A percentile compares a stretch with the other conserved stretches of the same genome.
Evolutionary conservation across 257 asterid genomes (phyloP).

Genomic region (Fraxinus americana): DNA sequence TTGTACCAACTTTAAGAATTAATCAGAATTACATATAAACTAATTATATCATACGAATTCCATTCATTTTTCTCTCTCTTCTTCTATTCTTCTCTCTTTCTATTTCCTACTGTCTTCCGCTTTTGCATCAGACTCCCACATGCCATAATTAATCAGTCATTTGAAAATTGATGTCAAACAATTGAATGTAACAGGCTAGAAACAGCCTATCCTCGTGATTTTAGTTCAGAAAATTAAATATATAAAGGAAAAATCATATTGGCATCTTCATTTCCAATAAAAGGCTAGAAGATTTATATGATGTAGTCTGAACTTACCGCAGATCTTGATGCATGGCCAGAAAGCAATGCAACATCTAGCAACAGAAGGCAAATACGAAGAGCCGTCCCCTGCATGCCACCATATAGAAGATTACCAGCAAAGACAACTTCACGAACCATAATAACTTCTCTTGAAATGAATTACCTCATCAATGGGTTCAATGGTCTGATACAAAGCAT

Average conservation of each 20-base stretch:
- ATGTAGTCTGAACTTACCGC: slow-evolving; percentile 55
- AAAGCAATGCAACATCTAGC: slow-evolving; percentile 82
- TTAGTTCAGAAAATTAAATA: neutral
- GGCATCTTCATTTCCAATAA: too few species aligned
- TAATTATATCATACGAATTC: neutral
- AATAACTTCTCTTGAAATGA: neutral
- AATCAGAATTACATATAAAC: neutral
- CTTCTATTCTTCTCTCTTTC: too few species aligned
- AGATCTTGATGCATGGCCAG: slow-evolving; percentile 68
- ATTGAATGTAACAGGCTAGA: neutral
- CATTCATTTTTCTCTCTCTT: neutral
- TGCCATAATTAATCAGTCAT: neutral
- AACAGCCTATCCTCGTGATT: neutral
- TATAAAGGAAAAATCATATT: neutral
- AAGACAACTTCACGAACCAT: neutral
- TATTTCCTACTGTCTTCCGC: neutral
- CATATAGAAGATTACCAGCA: slow-evolving; percentile 25
- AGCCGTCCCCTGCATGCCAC: slow-evolving; percentile 75
- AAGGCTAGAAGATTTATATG: neutral
- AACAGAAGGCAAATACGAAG: slow-evolving; percentile 82
- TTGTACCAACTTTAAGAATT: neutral
- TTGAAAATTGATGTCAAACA: neutral
- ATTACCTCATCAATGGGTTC: slow-evolving; percentile 89
- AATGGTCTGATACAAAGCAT: slow-evolving; percentile 75
- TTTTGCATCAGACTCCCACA: neutral